These are phyloP conservation scores for Trichoderma lentiforme DNA, from an alignment of 2,329 filamentous ascomycete genomes.

Conservation along the genomic window DNA sequence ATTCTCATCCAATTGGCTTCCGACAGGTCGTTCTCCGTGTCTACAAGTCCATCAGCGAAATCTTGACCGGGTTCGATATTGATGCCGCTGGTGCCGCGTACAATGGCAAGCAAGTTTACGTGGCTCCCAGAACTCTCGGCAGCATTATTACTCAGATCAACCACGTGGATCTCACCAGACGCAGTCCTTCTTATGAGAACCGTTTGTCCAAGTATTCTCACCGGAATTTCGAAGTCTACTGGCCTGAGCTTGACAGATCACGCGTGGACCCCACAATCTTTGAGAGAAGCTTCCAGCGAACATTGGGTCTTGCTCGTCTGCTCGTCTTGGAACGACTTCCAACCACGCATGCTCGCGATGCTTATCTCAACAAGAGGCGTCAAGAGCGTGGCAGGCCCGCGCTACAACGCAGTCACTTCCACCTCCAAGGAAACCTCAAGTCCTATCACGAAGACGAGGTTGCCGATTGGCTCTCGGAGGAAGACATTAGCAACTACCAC, in stretches of 20 bases:
- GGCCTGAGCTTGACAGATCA: conserved; percentile 70
- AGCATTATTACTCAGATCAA: conserved; percentile 83
- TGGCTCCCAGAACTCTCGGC: conserved; percentile 70
- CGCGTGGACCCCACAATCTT: conserved; percentile 82
- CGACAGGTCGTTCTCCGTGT: conserved; percentile 74
- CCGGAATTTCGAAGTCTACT: conserved; percentile 80
- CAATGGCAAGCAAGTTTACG: conserved; percentile 76
- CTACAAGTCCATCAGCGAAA: conserved; percentile 80
- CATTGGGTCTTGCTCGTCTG: conserved; percentile 72
- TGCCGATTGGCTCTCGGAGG: conserved; percentile 75
- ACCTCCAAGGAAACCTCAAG: conserved; percentile 69
- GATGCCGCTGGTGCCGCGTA: conserved; percentile 80
- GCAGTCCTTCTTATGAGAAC: conserved; percentile 85
- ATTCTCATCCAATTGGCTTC: neutral
- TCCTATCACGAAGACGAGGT: conserved; percentile 74
- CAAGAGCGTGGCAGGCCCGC: conserved; percentile 67
- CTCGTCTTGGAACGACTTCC: conserved; percentile 78
- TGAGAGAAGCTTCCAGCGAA: conserved; percentile 73
- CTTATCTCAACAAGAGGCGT: conserved; percentile 67
- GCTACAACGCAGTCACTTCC: conserved; percentile 40
- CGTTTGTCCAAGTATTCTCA: conserved; percentile 82
- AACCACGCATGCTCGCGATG: conserved; percentile 62
- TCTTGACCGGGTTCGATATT: conserved; percentile 84
- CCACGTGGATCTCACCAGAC: conserved; percentile 71
- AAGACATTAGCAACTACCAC: conserved; percentile 76